A percentile compares a stretch with the other conserved stretches of the same genome.
phyloP scores from a whole-genome alignment of 495 filamentous ascomycete genomes.

The Hypomontagnella monticulosa region DNA sequence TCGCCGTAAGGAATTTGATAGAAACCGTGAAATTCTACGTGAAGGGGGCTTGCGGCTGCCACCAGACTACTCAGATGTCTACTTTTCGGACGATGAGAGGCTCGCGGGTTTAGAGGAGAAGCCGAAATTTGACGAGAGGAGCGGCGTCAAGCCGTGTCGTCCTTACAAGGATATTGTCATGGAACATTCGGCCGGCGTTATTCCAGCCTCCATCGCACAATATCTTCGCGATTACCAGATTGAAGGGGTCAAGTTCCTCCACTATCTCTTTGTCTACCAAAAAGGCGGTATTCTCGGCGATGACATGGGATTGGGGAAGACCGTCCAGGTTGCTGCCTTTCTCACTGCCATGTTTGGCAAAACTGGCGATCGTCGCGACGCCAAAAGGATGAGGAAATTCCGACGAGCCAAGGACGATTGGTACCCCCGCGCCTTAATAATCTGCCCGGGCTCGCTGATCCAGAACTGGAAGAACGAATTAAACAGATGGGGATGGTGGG shows the following conservation, averaged over 20 bases:
- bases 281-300: slow-evolving; percentile 91
- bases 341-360: slow-evolving; percentile 94
- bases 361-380: slow-evolving; percentile 88
- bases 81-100: slow-evolving; percentile 87
- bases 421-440: slow-evolving; percentile 88
- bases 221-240: slow-evolving; percentile 94
- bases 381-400: slow-evolving; percentile 92
- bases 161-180: slow-evolving; percentile 80
- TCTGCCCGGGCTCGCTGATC: slow-evolving; percentile 90
- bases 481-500: slow-evolving; percentile 94
- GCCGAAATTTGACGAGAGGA: slow-evolving; percentile 69
- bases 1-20: slow-evolving; percentile 68
- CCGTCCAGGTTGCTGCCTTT: slow-evolving; percentile 95
- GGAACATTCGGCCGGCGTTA: slow-evolving; percentile 78
- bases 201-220: slow-evolving; percentile 91
- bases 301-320: slow-evolving; percentile 98
- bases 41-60: slow-evolving; percentile 79
- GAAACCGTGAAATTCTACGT: slow-evolving; percentile 64
- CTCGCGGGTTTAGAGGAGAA: slow-evolving; percentile 70
- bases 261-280: slow-evolving; percentile 90
- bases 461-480: slow-evolving; percentile 91
- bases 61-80: slow-evolving; percentile 80
- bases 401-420: slow-evolving; percentile 68
- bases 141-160: slow-evolving; percentile 65
- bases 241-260: slow-evolving; percentile 84